Conservation (phyloP, 805 yeast species). For the Cyberlindnera xishuangbannaensis region DNA sequence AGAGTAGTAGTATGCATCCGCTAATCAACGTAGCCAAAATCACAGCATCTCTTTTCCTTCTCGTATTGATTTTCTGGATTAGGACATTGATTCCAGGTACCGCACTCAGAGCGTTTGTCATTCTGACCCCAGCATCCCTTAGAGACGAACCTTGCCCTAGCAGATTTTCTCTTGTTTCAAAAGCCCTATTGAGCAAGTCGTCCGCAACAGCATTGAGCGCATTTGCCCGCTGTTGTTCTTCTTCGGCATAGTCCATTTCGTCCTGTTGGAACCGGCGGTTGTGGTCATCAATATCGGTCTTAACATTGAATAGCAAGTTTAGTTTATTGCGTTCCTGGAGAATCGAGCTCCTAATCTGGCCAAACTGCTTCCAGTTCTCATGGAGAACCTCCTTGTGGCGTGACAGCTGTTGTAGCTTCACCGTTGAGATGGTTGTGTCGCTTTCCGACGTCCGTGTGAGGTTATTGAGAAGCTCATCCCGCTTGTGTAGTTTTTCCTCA, state of each 20-base stretch:
- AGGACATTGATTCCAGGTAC: constrained; percentile 82
- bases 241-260: constrained; percentile 70
- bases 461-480: constrained; percentile 49
- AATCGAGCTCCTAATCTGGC: constrained; percentile 51
- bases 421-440: constrained; percentile 54
- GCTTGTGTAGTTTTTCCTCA: constrained; percentile 44
- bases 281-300: constrained; percentile 72
- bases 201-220: constrained; percentile 73
- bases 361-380: constrained; percentile 63
- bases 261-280: constrained; percentile 35
- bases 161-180: constrained; percentile 83
- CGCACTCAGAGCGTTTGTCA: constrained; percentile 54
- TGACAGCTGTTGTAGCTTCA: constrained; percentile 73
- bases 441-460: constrained; percentile 51
- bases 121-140: constrained; percentile 54
- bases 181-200: constrained; percentile 74
- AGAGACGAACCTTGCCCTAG: constrained; percentile 62
- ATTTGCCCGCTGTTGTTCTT: constrained; percentile 71
- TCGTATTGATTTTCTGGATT: constrained; percentile 74
- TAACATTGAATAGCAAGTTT: constrained; percentile 69
- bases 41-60: constrained; percentile 83
- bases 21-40: constrained; percentile 74
- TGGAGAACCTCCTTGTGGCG: constrained; percentile 73
- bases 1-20: constrained; percentile 63
- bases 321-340: constrained; percentile 71